phyloP scores from a whole-genome alignment of 2,329 filamentous ascomycete species.

The Orbilia brochopaga region DNA sequence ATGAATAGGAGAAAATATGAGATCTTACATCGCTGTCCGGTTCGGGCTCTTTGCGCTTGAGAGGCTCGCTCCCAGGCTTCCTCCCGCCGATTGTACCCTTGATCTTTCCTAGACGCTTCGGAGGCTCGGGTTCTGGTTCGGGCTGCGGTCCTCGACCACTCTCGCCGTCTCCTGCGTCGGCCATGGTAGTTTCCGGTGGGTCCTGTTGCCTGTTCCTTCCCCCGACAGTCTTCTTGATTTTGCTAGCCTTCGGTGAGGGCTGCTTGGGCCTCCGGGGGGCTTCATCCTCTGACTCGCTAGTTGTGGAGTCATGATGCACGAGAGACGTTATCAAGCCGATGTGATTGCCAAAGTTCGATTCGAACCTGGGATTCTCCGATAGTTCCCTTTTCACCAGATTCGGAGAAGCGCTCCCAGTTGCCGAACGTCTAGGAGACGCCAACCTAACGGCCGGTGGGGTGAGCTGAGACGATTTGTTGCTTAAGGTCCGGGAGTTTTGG shows the following conservation, averaged over 20 bases:
- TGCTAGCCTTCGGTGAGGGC: constrained; percentile 11
- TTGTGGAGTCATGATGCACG: constrained; percentile 31
- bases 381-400: constrained; percentile 12
- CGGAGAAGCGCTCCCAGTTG: constrained; percentile 15
- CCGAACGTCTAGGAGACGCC: constrained; percentile 11
- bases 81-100: constrained; percentile 46
- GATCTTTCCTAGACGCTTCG: constrained; percentile 42
- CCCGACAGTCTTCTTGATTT: constrained; percentile 41
- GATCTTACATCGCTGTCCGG: constrained; percentile 48
- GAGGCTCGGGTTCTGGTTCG: constrained; percentile 19
- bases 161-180: constrained; percentile 9
- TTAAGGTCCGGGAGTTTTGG: constrained; percentile 21
- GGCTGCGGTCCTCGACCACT: not conserved
- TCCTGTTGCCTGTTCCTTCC: constrained; percentile 25
- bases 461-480: constrained; percentile 28
- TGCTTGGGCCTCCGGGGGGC: constrained; percentile 12
- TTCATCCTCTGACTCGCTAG: constrained; percentile 29
- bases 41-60: constrained; percentile 40
- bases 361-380: constrained; percentile 14
- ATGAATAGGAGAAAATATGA: constrained; percentile 19
- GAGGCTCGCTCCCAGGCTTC: constrained; percentile 23
- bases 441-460: constrained; percentile 7
- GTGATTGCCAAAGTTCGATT: constrained; percentile 29
- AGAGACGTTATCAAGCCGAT: constrained; percentile 18
- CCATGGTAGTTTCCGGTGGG: not conserved